Conservation (phyloP, 2,329 filamentous ascomycete species). For the Pezicula neosporulosa region DNA sequence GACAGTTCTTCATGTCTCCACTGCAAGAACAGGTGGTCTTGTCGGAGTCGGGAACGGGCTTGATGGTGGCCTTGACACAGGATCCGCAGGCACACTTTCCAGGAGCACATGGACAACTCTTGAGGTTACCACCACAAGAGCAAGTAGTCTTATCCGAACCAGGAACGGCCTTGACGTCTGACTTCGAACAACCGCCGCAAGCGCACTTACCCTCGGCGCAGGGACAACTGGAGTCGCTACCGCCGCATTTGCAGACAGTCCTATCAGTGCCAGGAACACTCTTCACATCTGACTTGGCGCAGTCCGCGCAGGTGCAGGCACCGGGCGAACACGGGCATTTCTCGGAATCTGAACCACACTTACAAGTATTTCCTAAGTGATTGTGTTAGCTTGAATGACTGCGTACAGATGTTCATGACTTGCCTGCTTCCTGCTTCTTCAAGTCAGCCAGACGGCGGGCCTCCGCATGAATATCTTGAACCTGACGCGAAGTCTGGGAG, state of each 20-base stretch:
- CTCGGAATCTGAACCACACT: slow-evolving; percentile 38
- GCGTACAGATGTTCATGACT: slow-evolving; percentile 4
- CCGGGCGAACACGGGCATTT: slow-evolving; percentile 42
- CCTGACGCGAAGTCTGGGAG: slow-evolving; percentile 77
- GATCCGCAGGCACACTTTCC: slow-evolving; percentile 37
- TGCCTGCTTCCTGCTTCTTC: slow-evolving; percentile 64
- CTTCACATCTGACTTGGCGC: slow-evolving; percentile 41
- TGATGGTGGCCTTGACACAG: slow-evolving; percentile 39
- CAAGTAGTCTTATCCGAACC: slow-evolving; percentile 36
- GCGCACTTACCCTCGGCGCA: slow-evolving; percentile 40
- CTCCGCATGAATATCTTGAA: slow-evolving; percentile 90
- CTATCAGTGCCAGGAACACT: slow-evolving; percentile 33
- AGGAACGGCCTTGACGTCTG: slow-evolving; percentile 28
- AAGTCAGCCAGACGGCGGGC: slow-evolving; percentile 83
- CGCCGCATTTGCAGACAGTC: slow-evolving; percentile 37
- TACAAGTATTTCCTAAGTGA: slow-evolving; percentile 32
- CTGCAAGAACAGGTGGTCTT: slow-evolving; percentile 33
- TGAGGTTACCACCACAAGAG: slow-evolving; percentile 30
- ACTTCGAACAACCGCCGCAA: slow-evolving; percentile 40
- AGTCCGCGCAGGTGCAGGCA: slow-evolving; percentile 42
- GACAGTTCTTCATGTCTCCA: slow-evolving; percentile 28
- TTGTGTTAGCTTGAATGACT: too few species aligned
- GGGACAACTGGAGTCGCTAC: slow-evolving; percentile 32
- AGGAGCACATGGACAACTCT: slow-evolving; percentile 31
- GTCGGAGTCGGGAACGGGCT: slow-evolving; percentile 25